Evolutionary conservation across 2,329 filamentous ascomycete species (phyloP), one percentile per base, ranked within the genome.

Genomic region (Fusarium albidum): DNA sequence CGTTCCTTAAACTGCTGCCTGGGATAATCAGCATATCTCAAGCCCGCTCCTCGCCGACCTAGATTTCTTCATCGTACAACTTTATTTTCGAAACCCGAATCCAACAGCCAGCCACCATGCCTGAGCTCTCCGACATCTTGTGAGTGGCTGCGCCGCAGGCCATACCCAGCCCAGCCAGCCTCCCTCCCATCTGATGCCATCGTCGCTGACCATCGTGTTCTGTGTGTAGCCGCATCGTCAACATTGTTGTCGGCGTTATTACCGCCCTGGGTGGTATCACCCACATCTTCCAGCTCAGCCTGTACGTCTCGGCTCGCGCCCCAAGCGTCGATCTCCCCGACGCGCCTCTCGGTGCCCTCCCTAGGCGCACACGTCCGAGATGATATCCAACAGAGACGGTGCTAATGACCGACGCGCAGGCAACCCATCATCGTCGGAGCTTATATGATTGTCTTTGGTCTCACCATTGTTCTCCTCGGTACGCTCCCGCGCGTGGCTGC

Each of bases 101-200:
- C 53, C 55, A 58, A n/a, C n/a, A n/a, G n/a, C n/a, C 35, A 45
- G 62, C 38, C 47, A 80, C 72, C 64, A 96, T 96, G 92, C n/a
- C n/a, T n/a, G 92, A 96, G 77, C 91, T 92, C 80, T 94, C 91
- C 60, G 92, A 96, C 77, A 88, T 87, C 74, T 96, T 96, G 92
- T 96, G 82, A 79, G 90, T 69, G 31, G 29, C 54, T 40, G 42
- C 45, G 27, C 26, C 47, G 29, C 25, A 33, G 32, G 18, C 44
- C 18, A 28, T 49, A 35, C 39, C n/a, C n/a, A n/a, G n/a, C n/a
- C n/a, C n/a, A n/a, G n/a, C n/a, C 7, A 10, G 21, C 25, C 31
- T 21, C 17, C 18, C 15, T 48, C 26, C 35, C 17, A 34, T 5
- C 39, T 45, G 27, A 26, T 21, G 38, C 50, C 48, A 53, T 53